These are phyloP conservation scores for Trichoderma pleuroti DNA, from an alignment of 2,329 filamentous ascomycete species.

Conservation along the genomic window DNA sequence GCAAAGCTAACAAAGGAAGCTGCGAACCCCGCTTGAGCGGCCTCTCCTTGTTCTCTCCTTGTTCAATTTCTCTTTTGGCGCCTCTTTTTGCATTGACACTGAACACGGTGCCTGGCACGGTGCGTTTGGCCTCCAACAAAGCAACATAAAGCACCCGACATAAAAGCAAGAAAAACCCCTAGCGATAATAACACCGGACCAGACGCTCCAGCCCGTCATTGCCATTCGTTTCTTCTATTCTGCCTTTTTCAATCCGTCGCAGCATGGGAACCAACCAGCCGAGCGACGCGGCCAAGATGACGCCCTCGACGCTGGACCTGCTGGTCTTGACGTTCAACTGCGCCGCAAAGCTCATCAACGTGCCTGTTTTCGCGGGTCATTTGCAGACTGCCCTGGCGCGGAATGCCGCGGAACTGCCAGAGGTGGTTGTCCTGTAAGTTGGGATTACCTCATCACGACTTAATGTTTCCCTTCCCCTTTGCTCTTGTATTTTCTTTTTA, in stretches of 20 bases:
- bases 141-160: background rate
- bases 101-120: background rate
- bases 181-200: background rate
- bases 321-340: conserved; percentile 91
- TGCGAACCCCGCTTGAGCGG: background rate
- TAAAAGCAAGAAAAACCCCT: background rate
- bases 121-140: background rate
- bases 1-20: background rate
- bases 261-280: background rate
- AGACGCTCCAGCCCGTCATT: background rate
- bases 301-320: conserved; percentile 56
- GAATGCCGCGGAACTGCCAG: conserved; percentile 46
- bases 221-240: background rate
- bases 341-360: conserved; percentile 66
- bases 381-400: conserved; percentile 58
- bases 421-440: conserved; percentile 56
- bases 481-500: background rate
- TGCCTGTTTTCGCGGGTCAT: conserved; percentile 66
- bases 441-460: background rate
- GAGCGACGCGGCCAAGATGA: conserved; percentile 27
- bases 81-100: background rate
- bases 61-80: background rate
- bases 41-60: background rate
- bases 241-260: background rate
- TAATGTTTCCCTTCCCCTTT: background rate